A percentile compares a stretch with the other conserved stretches of the same genome.
Conservation (phyloP, 1,139 yeast genomes). For the Debaryomycetaceae sp. region DNA sequence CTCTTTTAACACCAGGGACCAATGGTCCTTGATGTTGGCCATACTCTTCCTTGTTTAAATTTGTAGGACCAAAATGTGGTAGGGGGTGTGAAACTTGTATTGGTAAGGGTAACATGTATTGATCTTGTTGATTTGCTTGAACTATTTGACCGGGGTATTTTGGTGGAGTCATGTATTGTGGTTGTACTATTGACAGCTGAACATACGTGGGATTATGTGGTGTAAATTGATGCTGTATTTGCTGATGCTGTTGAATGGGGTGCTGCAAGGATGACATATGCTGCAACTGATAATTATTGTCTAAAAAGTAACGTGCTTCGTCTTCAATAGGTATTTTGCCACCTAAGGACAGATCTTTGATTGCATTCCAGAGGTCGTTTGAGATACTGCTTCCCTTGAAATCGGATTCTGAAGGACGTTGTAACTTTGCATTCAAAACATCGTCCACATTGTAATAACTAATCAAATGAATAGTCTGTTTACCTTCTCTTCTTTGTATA, state of each 20-base stretch:
- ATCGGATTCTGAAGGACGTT: conserved; percentile 56
- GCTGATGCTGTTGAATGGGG: conserved; percentile 7
- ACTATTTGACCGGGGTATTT: conserved; percentile 2
- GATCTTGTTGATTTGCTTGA: conserved; percentile 1
- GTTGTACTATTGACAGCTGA: conserved; percentile 4
- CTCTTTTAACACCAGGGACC: conserved; percentile 8
- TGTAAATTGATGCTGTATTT: conserved; percentile 3
- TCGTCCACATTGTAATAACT: conserved; percentile 78
- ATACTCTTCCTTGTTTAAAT: conserved; percentile 1
- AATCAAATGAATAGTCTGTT: conserved; percentile 66
- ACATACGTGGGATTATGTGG: neutral
- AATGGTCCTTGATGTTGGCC: conserved; percentile 1
- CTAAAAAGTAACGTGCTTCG: conserved; percentile 51
- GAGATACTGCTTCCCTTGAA: conserved; percentile 53
- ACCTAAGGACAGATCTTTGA: conserved; percentile 61
- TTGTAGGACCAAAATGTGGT: conserved; percentile 2
- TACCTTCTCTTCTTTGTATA: conserved; percentile 23
- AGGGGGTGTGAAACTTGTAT: conserved; percentile 3
- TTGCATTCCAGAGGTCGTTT: conserved; percentile 58
- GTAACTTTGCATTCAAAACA: conserved; percentile 55
- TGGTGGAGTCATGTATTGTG: conserved; percentile 3
- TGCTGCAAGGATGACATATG: conserved; percentile 33
- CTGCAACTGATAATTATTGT: conserved; percentile 44
- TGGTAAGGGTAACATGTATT: conserved; percentile 4
- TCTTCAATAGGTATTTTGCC: conserved; percentile 52